phyloP scores from a whole-genome alignment of 179 eudicot species.

The Pouteria campechiana region DNA sequence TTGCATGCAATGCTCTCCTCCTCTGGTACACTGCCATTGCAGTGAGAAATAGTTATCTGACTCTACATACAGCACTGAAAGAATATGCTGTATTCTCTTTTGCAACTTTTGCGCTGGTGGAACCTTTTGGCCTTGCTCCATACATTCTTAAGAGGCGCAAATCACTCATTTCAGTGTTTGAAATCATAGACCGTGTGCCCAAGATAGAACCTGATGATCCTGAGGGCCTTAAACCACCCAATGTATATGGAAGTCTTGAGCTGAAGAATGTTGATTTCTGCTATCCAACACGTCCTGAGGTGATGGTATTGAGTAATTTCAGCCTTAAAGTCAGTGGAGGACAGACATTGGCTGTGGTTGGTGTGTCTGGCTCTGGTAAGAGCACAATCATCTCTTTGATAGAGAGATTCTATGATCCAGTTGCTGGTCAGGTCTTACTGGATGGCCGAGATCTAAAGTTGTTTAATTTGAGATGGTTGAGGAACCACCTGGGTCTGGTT shows the following conservation, averaged over 20 bases:
- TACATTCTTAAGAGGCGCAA: slow-evolving; percentile 84
- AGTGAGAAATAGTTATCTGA: slow-evolving; percentile 41
- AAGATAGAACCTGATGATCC: slow-evolving; percentile 87
- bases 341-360: slow-evolving; percentile 95
- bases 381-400: slow-evolving; percentile 92
- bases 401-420: slow-evolving; percentile 89
- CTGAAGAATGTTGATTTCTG: slow-evolving; percentile 75
- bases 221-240: slow-evolving; percentile 86
- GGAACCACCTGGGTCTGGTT: slow-evolving; percentile 91
- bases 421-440: slow-evolving; percentile 77
- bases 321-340: slow-evolving; percentile 92
- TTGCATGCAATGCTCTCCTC: slow-evolving; percentile 89
- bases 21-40: slow-evolving; percentile 79
- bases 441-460: slow-evolving; percentile 87
- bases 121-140: slow-evolving; percentile 97
- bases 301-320: slow-evolving; percentile 80
- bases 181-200: slow-evolving; percentile 86
- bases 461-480: slow-evolving; percentile 84
- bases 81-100: slow-evolving; percentile 97
- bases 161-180: slow-evolving; percentile 84
- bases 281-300: slow-evolving; percentile 84
- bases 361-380: slow-evolving; percentile 96
- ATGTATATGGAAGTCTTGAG: slow-evolving; percentile 94
- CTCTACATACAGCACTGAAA: slow-evolving; percentile 70
- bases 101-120: slow-evolving; percentile 96